Conservation (phyloP, 345 rosid species). For the Euphorbia peplus region DNA sequence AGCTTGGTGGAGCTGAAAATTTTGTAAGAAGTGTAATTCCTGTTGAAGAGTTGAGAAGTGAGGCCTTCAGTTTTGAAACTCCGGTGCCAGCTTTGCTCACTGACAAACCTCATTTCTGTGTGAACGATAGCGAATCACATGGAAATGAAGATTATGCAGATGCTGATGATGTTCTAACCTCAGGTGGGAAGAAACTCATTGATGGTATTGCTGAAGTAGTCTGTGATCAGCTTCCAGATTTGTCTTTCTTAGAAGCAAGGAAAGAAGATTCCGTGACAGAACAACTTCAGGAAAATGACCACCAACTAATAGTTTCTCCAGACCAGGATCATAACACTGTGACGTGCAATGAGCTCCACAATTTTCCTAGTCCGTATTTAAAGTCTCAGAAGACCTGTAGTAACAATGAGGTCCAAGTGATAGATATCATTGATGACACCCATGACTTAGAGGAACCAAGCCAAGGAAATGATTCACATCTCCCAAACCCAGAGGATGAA, state of each 20-base stretch:
- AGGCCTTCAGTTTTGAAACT: slow-evolving; percentile 2
- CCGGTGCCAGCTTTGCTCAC: slow-evolving; percentile 13
- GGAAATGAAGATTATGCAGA: slow-evolving; percentile 27
- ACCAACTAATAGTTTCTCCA: slow-evolving; percentile 15
- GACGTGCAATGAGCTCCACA: neutral
- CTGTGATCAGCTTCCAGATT: slow-evolving; percentile 14
- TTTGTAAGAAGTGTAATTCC: slow-evolving; percentile 11
- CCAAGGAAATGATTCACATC: slow-evolving; percentile 18
- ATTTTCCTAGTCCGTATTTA: slow-evolving; percentile 9
- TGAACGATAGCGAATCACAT: slow-evolving; percentile 12
- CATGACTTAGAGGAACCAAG: slow-evolving; percentile 17
- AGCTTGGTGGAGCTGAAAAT: slow-evolving; percentile 17
- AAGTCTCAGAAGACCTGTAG: slow-evolving; percentile 17
- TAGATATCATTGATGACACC: slow-evolving; percentile 12
- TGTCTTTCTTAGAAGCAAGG: slow-evolving; percentile 11
- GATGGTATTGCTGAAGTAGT: neutral
- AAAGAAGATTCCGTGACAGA: slow-evolving; percentile 13
- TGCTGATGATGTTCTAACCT: slow-evolving; percentile 19
- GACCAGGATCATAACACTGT: slow-evolving; percentile 6
- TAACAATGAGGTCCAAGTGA: slow-evolving; percentile 19
- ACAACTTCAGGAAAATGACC: slow-evolving; percentile 8
- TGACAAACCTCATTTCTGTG: slow-evolving; percentile 29
- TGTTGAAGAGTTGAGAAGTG: slow-evolving; percentile 14
- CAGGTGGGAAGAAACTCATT: slow-evolving; percentile 22
- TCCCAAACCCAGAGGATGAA: slow-evolving; percentile 25